Conservation (phyloP, 1,139 yeast genomes). For the Debaryomycetaceae sp. region DNA sequence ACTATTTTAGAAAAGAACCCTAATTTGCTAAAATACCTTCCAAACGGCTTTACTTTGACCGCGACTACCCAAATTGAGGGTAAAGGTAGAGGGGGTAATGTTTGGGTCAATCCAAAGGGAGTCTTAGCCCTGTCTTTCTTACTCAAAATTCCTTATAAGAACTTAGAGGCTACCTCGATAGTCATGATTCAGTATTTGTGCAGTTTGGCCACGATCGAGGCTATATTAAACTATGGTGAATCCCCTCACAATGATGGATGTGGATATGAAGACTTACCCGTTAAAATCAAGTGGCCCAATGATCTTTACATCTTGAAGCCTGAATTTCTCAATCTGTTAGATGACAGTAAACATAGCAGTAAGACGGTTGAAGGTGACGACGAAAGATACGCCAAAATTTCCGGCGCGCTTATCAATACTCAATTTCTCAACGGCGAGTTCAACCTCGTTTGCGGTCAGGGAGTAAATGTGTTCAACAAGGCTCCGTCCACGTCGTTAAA, state of each 20-base stretch:
- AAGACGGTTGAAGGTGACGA: constrained; percentile 39
- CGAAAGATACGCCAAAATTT: constrained; percentile 65
- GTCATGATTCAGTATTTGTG: constrained; percentile 86
- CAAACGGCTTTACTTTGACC: constrained; percentile 68
- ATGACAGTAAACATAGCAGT: constrained; percentile 27
- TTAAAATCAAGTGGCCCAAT: constrained; percentile 94
- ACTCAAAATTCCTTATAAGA: constrained; percentile 55
- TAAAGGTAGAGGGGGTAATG: constrained; percentile 90
- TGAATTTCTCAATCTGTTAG: constrained; percentile 35
- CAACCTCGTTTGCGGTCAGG: constrained; percentile 76
- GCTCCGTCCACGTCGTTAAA: constrained; percentile 92
- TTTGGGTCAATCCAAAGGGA: constrained; percentile 94
- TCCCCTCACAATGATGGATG: constrained; percentile 33
- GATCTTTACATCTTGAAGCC: constrained; percentile 80
- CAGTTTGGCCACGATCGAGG: constrained; percentile 79
- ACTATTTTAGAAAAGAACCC: constrained; percentile 74
- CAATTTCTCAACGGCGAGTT: constrained; percentile 58
- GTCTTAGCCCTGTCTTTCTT: constrained; percentile 80
- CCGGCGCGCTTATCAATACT: constrained; percentile 84
- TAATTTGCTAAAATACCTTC: constrained; percentile 52
- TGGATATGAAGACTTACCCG: constrained; percentile 72
- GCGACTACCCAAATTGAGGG: constrained; percentile 89
- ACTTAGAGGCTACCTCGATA: constrained; percentile 32
- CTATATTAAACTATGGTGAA: constrained; percentile 61
- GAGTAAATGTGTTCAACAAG: constrained; percentile 78